Evolutionary conservation across 192 early-diverging fungal species (phyloP), one percentile per base, ranked within the genome.

Genomic region (Backusella luteola): DNA sequence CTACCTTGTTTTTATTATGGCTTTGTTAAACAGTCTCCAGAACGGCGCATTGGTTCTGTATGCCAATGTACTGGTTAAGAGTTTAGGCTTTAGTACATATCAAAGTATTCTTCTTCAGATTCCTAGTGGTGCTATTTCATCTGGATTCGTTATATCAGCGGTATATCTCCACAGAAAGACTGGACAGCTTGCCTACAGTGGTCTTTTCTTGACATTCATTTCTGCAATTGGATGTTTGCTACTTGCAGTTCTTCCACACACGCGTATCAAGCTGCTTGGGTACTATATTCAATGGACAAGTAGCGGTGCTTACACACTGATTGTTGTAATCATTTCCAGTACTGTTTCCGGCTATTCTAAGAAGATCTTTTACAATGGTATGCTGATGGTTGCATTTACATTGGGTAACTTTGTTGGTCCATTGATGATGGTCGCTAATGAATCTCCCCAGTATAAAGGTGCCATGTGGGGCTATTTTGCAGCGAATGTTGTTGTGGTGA

Each of bases 291-390:
- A 23, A 23, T 69, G 29, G 32, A 21, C 34, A 0, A 70, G 69
- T 23, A 5, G 46, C 17, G 75, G 42, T 41, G 38, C 68, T 23
- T 76, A 76, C n/a, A 46, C 69, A 14, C 15, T 76, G 6, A 56
- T 71, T 4, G 11, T 70, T 38, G 38, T 34, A 35, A 35, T 34
- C 19, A 39, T 76, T 21, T 32, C 67, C 6, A 34, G 34, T n/a
- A 71, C 69, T 49, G 56, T 68, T 53, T 69, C 44, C n/a, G 75
- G 75, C 1, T 76, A 76, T 34, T 70, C 75, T 52, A 76, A 76
- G 15, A 76, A 76, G 35, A 76, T 76, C 9, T 70, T 71, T 41
- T 71, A 38, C 0, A 71, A 71, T 39, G 38, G 69, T 41, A 34
- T 71, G 15, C 35, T 42, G 17, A 71, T 42, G 34, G 23, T 71